Conservation (phyloP, 495 filamentous ascomycete genomes). For the Lophiotrema nucula region DNA sequence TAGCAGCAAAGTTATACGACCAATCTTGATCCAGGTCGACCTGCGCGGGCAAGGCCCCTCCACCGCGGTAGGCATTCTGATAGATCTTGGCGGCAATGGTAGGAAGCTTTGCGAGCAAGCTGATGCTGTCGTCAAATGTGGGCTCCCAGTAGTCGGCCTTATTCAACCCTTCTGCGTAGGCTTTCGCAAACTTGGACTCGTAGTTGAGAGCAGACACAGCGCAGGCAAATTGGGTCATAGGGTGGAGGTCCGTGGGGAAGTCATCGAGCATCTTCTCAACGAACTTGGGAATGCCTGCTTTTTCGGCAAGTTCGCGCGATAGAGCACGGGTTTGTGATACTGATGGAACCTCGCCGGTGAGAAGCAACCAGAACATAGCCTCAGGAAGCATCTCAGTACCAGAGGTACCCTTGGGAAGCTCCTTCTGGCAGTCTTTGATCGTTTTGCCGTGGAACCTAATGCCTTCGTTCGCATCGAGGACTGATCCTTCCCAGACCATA, state of each 20-base stretch:
- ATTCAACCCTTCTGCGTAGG: conserved; percentile 82
- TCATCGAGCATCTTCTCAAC: conserved; percentile 84
- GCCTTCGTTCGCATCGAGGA: conserved; percentile 93
- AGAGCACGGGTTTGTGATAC: conserved; percentile 76
- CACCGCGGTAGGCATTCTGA: conserved; percentile 77
- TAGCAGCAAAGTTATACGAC: conserved; percentile 96
- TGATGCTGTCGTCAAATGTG: conserved; percentile 93
- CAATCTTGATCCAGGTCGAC: conserved; percentile 87
- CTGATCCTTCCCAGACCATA: conserved; percentile 98
- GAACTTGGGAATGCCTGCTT: conserved; percentile 78
- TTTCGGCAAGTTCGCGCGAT: conserved; percentile 81
- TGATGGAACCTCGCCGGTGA: conserved; percentile 89
- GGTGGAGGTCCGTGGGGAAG: conserved; percentile 86
- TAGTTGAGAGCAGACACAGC: conserved; percentile 92
- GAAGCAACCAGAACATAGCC: conserved; percentile 98
- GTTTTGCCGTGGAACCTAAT: conserved; percentile 97
- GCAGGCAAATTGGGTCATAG: conserved; percentile 96
- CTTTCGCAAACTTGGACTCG: conserved; percentile 85
- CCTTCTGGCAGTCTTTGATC: conserved; percentile 94
- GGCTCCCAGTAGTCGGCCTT: conserved; percentile 99
- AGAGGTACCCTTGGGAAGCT: conserved; percentile 86
- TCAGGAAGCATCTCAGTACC: conserved; percentile 99
- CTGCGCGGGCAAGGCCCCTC: conserved; percentile 71
- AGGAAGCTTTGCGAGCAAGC: conserved; percentile 90
- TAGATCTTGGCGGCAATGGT: conserved; percentile 97